A percentile compares a stretch with the other conserved stretches of the same genome.
These are phyloP conservation scores for Manihot esculenta DNA, from an alignment of 441 rosid species.

Conservation along the genomic window DNA sequence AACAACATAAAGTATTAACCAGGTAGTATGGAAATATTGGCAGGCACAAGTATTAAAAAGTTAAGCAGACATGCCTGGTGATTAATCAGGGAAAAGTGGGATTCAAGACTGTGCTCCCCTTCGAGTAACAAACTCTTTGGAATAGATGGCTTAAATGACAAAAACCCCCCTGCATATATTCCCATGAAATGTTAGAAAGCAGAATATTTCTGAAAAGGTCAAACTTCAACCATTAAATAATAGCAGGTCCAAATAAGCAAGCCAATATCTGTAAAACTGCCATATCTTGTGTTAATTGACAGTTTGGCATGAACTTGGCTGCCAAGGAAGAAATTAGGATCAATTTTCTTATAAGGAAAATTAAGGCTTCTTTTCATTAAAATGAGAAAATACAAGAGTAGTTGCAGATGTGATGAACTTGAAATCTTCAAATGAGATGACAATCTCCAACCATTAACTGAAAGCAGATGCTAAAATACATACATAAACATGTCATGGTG, in stretches of 20 bases:
- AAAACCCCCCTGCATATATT: conserved; percentile 76
- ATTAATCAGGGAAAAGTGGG: conserved; percentile 82
- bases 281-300: not conserved
- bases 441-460: conserved; percentile 6
- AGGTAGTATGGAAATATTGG: conserved; percentile 12
- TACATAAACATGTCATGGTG: not conserved
- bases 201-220: conserved; percentile 13
- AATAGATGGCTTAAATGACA: conserved; percentile 86
- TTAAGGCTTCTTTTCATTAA: not conserved
- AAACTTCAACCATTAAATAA: conserved; percentile 11
- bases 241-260: conserved; percentile 1
- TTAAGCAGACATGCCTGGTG: conserved; percentile 64
- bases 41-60: conserved; percentile 20
- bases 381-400: not conserved
- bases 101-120: conserved; percentile 71
- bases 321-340: not conserved
- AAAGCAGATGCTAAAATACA: not conserved
- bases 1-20: conserved; percentile 23
- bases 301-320: conserved; percentile 3
- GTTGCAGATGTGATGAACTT: not conserved
- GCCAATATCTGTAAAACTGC: not conserved
- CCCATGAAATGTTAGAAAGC: conserved; percentile 24
- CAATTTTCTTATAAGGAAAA: not conserved
- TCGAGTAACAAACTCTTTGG: conserved; percentile 82
- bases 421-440: not conserved